Conservation (phyloP, 108 stramenopile genomes). For the Fragilaria radians region DNA sequence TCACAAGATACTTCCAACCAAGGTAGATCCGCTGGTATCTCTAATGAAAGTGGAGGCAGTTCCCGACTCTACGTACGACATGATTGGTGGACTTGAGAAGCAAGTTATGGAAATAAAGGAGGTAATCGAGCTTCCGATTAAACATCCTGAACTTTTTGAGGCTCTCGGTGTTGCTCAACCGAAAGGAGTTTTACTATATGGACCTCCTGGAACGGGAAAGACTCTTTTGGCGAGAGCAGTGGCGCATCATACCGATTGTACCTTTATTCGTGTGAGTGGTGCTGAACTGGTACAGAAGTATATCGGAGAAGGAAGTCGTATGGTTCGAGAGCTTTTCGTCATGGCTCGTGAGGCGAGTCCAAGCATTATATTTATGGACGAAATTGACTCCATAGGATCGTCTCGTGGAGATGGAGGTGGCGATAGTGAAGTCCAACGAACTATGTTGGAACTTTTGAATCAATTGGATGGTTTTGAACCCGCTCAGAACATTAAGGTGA, state of each 20-base stretch:
- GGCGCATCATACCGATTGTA: conserved; percentile 99
- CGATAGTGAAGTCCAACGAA: conserved; percentile 98
- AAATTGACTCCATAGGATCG: conserved; percentile 97
- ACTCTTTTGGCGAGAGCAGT: conserved; percentile 98
- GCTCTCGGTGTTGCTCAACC: conserved; percentile 97
- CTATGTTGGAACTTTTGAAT: conserved; percentile 98
- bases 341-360: conserved; percentile 99
- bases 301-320: conserved; percentile 99
- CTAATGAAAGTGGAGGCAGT: conserved; percentile 99
- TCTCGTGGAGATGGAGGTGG: conserved; percentile 84
- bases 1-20: conserved; percentile 98
- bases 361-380: conserved; percentile 99
- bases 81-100: conserved; percentile 99
- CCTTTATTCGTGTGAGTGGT: conserved; percentile 98
- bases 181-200: conserved; percentile 98
- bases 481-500: conserved; percentile 97
- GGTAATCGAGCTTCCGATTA: conserved; percentile 99
- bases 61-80: conserved; percentile 99
- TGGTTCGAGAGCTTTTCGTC: conserved; percentile 99
- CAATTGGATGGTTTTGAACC: conserved; percentile 99
- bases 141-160: conserved; percentile 99
- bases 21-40: conserved; percentile 97
- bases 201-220: conserved; percentile 99
- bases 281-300: conserved; percentile 99
- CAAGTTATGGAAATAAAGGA: conserved; percentile 99